Evolutionary conservation across 2,329 filamentous ascomycete genomes (phyloP).

Genomic region (Clonostachys solani): DNA sequence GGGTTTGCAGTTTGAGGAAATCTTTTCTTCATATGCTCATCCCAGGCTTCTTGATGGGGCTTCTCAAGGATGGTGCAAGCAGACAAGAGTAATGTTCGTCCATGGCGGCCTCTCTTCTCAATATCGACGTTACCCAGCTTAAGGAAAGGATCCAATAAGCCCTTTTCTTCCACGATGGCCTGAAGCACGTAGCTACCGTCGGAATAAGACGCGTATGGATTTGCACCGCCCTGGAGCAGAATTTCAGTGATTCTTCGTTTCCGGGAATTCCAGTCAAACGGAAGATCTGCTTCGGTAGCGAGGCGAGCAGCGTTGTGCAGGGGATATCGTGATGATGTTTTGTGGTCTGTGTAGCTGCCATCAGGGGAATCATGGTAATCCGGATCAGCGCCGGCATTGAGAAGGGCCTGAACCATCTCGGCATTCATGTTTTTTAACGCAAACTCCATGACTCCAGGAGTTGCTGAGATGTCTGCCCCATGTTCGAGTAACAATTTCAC

Average conservation of each 20-base stretch:
- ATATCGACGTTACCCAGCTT: background rate
- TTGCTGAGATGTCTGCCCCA: background rate
- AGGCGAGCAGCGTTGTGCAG: too few relatives aligned
- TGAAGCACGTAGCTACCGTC: background rate
- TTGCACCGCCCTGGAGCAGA: background rate
- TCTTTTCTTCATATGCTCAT: background rate
- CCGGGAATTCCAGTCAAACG: background rate
- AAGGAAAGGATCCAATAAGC: background rate
- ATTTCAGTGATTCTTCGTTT: background rate
- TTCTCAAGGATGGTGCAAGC: background rate
- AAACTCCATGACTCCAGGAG: background rate
- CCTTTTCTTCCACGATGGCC: background rate
- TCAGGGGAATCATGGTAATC: too few relatives aligned
- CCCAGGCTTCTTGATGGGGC: background rate
- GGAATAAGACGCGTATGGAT: background rate
- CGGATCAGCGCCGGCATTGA: background rate
- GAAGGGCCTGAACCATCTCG: background rate
- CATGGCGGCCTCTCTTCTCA: background rate
- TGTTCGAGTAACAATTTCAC: background rate
- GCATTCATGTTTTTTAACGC: background rate
- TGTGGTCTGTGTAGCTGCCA: too few relatives aligned
- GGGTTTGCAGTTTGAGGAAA: too few relatives aligned
- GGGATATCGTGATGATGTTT: too few relatives aligned
- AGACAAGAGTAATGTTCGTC: background rate
- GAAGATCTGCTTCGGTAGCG: too few relatives aligned